Evolutionary conservation across 2,329 filamentous ascomycete genomes (phyloP), one percentile per base, ranked within the genome.

Genomic region (Chaetomiaceae sp.): DNA sequence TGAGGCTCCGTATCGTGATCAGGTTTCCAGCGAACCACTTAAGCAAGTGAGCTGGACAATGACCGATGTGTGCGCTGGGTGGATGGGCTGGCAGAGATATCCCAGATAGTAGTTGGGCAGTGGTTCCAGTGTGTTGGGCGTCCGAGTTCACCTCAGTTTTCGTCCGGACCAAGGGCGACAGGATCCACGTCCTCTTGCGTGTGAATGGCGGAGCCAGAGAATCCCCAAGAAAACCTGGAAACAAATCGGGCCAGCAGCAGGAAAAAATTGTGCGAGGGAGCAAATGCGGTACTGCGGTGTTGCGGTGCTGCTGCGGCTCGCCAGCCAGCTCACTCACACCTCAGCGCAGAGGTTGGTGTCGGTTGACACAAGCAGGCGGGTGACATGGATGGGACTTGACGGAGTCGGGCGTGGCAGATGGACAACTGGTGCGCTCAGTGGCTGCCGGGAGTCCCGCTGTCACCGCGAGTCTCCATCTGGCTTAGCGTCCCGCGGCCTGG

Each of bases 341-440:
- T 27, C 16, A 34, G 25, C 17, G 30, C 30, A 13, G 12, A 39
- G 44, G 44, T 3, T 25, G 16, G 40, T 38, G 42, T 40, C 19
- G 43, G 20, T 20, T 45, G 42, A 45, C 25, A 10, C 6, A 27
- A 3, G 20, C 19, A 42, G 21, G 34, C 38, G 20, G 20, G 33
- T 43, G 51, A 56, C 48, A 54, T 37, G 53, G 53, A 54, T 48
- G n/a, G n/a, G n/a, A n/a, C n/a, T n/a, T n/a, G n/a, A n/a, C n/a
- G n/a, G n/a, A n/a, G n/a, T 30, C 21, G n/a, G 27, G 53, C 48
- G 48, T 58, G 56, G 55, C 55, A 56, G 45, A 48, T 35, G 39
- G 46, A 55, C 19, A 37, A 13, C 30, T 12, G 5, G 5, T 27
- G 25, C 25, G 51, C 54, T 45, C 50, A 48, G 47, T 53, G 49